Conservation (phyloP, 257 asterid species). For the Fraxinus pennsylvanica region DNA sequence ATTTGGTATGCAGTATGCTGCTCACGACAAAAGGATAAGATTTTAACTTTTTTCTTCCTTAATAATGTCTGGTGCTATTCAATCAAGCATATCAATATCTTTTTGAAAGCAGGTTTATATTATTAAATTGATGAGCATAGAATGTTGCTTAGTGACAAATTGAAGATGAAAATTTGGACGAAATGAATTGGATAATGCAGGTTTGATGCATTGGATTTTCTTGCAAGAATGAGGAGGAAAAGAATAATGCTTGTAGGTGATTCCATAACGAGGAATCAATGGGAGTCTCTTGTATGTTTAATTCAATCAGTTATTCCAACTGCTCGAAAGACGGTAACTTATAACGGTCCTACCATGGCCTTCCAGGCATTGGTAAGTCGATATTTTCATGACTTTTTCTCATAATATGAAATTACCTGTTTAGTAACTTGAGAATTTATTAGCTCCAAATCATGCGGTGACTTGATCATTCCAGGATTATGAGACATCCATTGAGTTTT, state of each 20-base stretch:
- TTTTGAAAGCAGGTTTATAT: too few species aligned
- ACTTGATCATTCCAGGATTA: conserved; percentile 50
- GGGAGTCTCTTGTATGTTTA: conserved; percentile 94
- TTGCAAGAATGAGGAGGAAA: conserved; percentile 83
- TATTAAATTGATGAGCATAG: too few species aligned
- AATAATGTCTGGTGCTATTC: too few species aligned
- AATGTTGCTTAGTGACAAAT: background rate
- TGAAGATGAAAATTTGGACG: background rate
- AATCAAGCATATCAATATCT: too few species aligned
- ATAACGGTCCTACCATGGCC: conserved; percentile 82
- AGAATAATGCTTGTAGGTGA: conserved; percentile 91
- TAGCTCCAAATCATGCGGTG: background rate
- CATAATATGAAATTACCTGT: too few species aligned
- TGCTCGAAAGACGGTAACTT: conserved; percentile 64
- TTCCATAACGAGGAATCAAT: conserved; percentile 89
- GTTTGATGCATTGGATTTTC: conserved; percentile 85
- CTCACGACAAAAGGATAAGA: too few species aligned
- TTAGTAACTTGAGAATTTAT: background rate
- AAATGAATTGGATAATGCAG: conserved; percentile 37
- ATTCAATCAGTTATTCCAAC: conserved; percentile 77
- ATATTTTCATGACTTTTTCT: background rate
- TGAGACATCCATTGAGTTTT: conserved; percentile 83
- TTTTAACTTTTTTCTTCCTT: too few species aligned
- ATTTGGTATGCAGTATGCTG: background rate
- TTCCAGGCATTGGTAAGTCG: conserved; percentile 80